Evolutionary conservation across 495 filamentous ascomycete species (phyloP).

Genomic region (Chaetomium tenue): DNA sequence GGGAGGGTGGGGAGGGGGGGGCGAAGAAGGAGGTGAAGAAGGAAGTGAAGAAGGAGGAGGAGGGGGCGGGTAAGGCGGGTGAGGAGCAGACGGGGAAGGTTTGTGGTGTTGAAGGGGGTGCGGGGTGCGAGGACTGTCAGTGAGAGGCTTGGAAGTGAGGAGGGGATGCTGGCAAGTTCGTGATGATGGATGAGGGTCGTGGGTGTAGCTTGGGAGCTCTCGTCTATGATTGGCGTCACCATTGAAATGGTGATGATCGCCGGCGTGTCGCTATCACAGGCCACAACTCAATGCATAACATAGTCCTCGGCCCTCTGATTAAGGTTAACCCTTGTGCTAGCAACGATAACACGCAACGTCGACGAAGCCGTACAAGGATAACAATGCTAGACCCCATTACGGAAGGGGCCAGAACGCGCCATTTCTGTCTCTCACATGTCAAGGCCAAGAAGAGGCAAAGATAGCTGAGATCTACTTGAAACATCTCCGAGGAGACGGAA

Average conservation of each 20-base stretch:
- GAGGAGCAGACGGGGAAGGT: conserved; percentile 5
- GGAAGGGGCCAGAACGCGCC: no score
- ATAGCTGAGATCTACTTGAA: no score
- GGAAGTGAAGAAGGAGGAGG: neutral
- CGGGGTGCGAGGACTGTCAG: conserved; percentile 50
- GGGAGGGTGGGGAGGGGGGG: neutral
- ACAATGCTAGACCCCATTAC: no score
- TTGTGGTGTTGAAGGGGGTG: conserved; percentile 18
- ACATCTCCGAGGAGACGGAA: no score
- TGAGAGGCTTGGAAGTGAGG: conserved; percentile 17
- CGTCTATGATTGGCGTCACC: neutral
- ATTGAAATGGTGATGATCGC: neutral
- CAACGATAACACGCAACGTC: no score
- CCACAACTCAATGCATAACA: neutral
- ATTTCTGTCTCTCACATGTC: no score
- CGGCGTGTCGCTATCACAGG: neutral
- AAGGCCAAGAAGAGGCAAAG: no score
- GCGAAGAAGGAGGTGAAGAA: neutral
- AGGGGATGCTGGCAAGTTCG: neutral
- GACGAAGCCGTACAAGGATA: no score
- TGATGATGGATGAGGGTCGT: neutral
- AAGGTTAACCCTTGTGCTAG: no score
- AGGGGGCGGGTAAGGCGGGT: conserved; percentile 2
- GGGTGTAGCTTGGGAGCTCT: neutral
- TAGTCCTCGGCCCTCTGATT: neutral